Evolutionary conservation across 768 basidiomycete species (phyloP).

Genomic region (Hypsizygus marmoreus): DNA sequence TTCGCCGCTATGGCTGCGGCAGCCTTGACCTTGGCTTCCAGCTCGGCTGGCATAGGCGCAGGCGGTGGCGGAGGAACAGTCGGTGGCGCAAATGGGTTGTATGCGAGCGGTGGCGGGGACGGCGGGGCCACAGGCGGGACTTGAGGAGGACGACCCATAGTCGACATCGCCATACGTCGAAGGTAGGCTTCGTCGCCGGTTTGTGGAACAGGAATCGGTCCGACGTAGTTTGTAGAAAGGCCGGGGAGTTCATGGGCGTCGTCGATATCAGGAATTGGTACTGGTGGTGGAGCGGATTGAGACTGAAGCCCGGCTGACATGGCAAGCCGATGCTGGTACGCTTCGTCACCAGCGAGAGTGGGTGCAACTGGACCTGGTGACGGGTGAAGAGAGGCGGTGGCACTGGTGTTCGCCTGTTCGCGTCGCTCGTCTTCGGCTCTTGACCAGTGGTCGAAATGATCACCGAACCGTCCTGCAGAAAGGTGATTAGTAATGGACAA

Average conservation of each 20-base stretch:
- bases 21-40: conserved; percentile 72
- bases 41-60: conserved; percentile 34
- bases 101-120: conserved; percentile 59
- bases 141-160: conserved; percentile 23
- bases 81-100: conserved; percentile 71
- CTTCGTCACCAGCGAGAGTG: conserved; percentile 74
- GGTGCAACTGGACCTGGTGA: conserved; percentile 43
- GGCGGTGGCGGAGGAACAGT: conserved; percentile 56
- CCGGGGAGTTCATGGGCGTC: conserved; percentile 27
- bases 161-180: conserved; percentile 60
- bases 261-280: conserved; percentile 20
- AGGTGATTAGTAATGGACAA: conserved; percentile 8
- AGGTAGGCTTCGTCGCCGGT: conserved; percentile 73
- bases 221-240: no score
- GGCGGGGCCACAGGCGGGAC: conserved; percentile 32
- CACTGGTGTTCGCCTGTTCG: conserved; percentile 18
- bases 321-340: conserved; percentile 73
- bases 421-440: conserved; percentile 49
- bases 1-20: conserved; percentile 85
- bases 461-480: conserved; percentile 49
- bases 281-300: conserved; percentile 22
- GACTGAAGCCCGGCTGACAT: conserved; percentile 46
- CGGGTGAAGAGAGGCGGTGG: conserved; percentile 26
- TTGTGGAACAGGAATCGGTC: conserved; percentile 30
- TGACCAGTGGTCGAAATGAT: conserved; percentile 54